phyloP scores from a whole-genome alignment of 2,329 filamentous ascomycete species.

The Dactylellina parvicollis region DNA sequence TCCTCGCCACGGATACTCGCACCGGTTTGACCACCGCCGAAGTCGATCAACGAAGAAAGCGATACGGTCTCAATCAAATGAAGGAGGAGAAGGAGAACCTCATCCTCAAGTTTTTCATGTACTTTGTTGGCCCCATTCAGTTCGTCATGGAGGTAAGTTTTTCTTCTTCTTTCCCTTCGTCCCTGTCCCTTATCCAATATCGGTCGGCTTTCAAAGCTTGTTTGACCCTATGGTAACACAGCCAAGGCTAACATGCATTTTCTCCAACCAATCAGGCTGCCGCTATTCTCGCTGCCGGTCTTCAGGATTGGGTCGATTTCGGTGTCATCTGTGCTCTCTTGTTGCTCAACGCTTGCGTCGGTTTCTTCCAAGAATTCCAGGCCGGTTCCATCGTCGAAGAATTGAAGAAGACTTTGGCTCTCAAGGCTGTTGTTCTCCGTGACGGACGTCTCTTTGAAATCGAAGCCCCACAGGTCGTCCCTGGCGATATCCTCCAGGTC shows the following conservation, averaged over 20 bases:
- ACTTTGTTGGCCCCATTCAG: conserved; percentile 89
- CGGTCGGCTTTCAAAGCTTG: conserved; percentile 28
- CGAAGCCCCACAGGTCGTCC: conserved; percentile 83
- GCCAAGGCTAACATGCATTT: conserved; percentile 52
- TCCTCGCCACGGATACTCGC: conserved; percentile 79
- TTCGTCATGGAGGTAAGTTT: conserved; percentile 86
- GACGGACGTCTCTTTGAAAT: conserved; percentile 80
- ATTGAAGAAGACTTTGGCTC: conserved; percentile 86
- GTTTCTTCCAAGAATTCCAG: conserved; percentile 90
- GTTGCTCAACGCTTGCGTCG: conserved; percentile 83
- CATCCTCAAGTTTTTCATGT: conserved; percentile 80
- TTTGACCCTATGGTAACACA: conserved; percentile 52
- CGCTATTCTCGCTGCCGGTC: conserved; percentile 81
- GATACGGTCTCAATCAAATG: conserved; percentile 87
- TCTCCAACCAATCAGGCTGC: conserved; percentile 67
- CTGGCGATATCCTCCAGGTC: conserved; percentile 87
- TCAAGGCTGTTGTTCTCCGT: conserved; percentile 87
- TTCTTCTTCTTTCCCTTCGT: conserved; percentile 30
- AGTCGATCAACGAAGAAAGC: conserved; percentile 72
- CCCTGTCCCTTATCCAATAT: conserved; percentile 48
- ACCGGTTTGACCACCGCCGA: conserved; percentile 77
- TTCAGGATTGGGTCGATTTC: conserved; percentile 91
- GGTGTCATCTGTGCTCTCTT: conserved; percentile 87
- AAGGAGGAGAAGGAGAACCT: conserved; percentile 89
- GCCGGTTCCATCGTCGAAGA: conserved; percentile 90